phyloP scores from a whole-genome alignment of 2,329 filamentous ascomycete genomes.

The Trichoderma harzianum region DNA sequence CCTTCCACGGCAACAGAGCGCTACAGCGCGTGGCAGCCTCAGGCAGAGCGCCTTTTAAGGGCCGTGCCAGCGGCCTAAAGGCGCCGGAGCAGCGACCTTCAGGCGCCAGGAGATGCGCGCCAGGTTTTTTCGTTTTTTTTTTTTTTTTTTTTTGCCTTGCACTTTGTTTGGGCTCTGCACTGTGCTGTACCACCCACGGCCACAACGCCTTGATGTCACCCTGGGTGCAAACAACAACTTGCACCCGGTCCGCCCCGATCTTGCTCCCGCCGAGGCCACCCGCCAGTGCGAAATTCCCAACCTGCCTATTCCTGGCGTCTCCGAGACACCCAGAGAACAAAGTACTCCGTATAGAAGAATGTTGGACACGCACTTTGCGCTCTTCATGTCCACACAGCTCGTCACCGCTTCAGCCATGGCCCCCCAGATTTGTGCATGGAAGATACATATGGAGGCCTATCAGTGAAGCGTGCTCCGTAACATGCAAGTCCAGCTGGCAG shows the following conservation, averaged over 20 bases:
- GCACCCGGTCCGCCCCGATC: slow-evolving; percentile 34
- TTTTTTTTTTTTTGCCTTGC: not conserved
- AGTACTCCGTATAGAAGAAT: slow-evolving; percentile 2
- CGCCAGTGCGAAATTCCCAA: slow-evolving; percentile 3
- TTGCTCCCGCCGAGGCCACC: slow-evolving; percentile 29
- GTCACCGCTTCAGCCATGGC: slow-evolving; percentile 10
- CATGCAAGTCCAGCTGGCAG: slow-evolving; percentile 15
- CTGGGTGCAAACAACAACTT: not conserved
- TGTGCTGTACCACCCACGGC: slow-evolving; percentile 6
- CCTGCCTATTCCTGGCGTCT: slow-evolving; percentile 18
- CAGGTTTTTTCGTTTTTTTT: not conserved
- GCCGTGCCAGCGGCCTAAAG: not conserved
- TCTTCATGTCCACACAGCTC: not conserved
- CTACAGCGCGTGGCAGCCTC: slow-evolving; percentile 30
- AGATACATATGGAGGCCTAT: not conserved
- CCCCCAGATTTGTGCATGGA: not conserved
- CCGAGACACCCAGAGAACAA: slow-evolving; percentile 4
- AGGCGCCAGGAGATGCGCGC: slow-evolving; percentile 14
- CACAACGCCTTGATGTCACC: not conserved
- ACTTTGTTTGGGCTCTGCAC: slow-evolving; percentile 3
- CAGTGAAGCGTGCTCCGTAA: not conserved
- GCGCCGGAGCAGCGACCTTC: not conserved
- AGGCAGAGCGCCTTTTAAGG: slow-evolving; percentile 26
- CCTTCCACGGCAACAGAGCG: slow-evolving; percentile 32
- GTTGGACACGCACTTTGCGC: not conserved